These are phyloP conservation scores for Lactarius quietus DNA, from an alignment of 768 basidiomycete species.

Conservation along the genomic window DNA sequence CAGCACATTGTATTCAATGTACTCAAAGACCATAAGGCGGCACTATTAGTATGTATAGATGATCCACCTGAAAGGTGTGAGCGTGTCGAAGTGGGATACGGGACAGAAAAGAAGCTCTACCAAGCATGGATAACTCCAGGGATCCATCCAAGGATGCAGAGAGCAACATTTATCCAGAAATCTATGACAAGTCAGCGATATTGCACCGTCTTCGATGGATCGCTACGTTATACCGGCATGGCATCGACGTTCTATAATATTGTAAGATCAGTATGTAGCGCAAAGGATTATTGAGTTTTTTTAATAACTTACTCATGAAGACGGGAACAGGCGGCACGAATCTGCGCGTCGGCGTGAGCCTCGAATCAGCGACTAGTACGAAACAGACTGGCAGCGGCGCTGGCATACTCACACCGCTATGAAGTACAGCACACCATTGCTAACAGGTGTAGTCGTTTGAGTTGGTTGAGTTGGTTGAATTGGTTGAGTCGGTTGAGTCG, in stretches of 20 bases:
- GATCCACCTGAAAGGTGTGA: constrained; percentile 31
- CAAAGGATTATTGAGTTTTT: neutral
- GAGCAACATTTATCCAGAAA: constrained; percentile 38
- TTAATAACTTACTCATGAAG: constrained; percentile 30
- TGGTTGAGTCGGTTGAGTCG: no score
- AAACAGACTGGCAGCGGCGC: neutral
- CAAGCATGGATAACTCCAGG: constrained; percentile 44
- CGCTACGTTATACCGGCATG: constrained; percentile 26
- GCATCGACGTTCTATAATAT: constrained; percentile 29
- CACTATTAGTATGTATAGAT: constrained; percentile 32
- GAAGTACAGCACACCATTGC: constrained; percentile 30
- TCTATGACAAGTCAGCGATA: constrained; percentile 27
- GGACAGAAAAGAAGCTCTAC: constrained; percentile 26
- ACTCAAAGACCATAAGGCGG: constrained; percentile 9
- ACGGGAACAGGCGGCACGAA: constrained; percentile 35
- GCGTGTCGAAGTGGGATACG: no score
- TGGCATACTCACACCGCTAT: constrained; percentile 31
- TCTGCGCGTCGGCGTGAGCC: constrained; percentile 16
- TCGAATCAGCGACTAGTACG: neutral
- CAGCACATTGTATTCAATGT: neutral
- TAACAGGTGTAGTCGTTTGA: no score
- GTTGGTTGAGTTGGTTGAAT: no score
- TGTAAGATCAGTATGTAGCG: neutral
- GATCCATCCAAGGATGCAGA: constrained; percentile 45
- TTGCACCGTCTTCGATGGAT: neutral